These are phyloP conservation scores for Kodamaea kaohsiungensis DNA, from an alignment of 805 yeast species.

Conservation along the genomic window DNA sequence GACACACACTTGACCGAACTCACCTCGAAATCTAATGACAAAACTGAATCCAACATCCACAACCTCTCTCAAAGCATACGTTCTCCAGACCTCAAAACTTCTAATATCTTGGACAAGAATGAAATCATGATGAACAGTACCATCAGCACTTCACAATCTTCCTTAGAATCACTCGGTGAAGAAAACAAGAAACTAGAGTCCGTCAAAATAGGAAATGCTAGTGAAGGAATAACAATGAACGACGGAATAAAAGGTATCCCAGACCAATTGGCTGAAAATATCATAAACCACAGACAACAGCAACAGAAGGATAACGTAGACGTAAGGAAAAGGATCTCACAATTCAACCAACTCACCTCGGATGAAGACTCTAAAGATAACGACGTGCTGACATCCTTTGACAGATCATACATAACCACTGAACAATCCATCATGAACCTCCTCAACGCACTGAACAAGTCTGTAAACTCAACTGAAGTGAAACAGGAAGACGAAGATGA, in stretches of 20 bases:
- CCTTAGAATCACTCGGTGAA: constrained; percentile 36
- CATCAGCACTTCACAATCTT: constrained; percentile 41
- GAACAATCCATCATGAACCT: constrained; percentile 44
- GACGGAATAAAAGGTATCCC: constrained; percentile 47
- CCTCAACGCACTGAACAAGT: constrained; percentile 15
- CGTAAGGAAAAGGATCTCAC: constrained; percentile 4
- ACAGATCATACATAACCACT: constrained; percentile 35
- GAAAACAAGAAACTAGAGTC: constrained; percentile 28
- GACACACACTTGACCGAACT: constrained; percentile 38
- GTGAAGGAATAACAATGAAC: constrained; percentile 29
- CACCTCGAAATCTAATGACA: constrained; percentile 18
- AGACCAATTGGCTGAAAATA: constrained; percentile 35
- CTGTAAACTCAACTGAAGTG: background rate
- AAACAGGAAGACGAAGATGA: constrained; percentile 4
- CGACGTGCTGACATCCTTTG: constrained; percentile 29
- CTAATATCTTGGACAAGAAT: constrained; percentile 23
- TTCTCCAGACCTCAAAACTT: constrained; percentile 15
- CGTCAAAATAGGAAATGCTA: constrained; percentile 15
- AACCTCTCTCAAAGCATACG: constrained; percentile 33
- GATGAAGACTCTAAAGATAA: background rate
- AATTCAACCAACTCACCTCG: constrained; percentile 7
- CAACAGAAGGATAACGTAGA: constrained; percentile 3
- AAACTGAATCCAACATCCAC: constrained; percentile 36
- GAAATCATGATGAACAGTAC: constrained; percentile 22
- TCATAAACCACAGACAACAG: constrained; percentile 13